Percentiles rank a stretch among this genome's conserved stretches.
Conservation (phyloP, 768 basidiomycete genomes). For the Termitomyces sp. region DNA sequence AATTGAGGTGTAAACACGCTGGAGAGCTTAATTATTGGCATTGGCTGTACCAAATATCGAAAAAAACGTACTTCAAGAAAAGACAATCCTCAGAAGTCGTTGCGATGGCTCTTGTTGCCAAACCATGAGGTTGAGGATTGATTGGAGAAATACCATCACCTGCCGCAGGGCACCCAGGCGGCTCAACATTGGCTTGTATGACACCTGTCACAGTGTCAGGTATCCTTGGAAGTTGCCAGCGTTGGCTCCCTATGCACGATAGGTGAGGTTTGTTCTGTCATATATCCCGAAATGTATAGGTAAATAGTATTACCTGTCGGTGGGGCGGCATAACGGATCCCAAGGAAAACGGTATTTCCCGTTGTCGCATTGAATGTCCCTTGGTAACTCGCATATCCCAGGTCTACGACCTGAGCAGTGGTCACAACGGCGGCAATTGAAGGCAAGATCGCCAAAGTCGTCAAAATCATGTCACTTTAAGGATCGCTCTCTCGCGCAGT, state of each 20-base stretch:
- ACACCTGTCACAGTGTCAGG: slow-evolving; percentile 26
- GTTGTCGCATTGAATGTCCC: slow-evolving; percentile 33
- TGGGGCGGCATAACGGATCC: slow-evolving; percentile 48
- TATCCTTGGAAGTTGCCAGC: slow-evolving; percentile 32
- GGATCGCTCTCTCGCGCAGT: neutral
- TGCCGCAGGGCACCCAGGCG: slow-evolving; percentile 29
- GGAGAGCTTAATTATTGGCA: neutral
- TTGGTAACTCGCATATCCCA: slow-evolving; percentile 45
- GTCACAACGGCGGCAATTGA: neutral
- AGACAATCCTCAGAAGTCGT: slow-evolving; percentile 36
- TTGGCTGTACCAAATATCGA: neutral
- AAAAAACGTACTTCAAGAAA: slow-evolving; percentile 32
- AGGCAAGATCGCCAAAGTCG: neutral
- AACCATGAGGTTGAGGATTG: slow-evolving; percentile 26
- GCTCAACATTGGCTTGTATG: slow-evolving; percentile 29
- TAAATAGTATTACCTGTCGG: slow-evolving; percentile 34
- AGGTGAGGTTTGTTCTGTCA: neutral
- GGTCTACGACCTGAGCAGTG: slow-evolving; percentile 29
- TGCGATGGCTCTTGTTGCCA: slow-evolving; percentile 3
- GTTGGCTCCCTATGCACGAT: slow-evolving; percentile 23
- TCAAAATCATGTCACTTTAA: neutral
- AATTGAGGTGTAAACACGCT: slow-evolving; percentile 36
- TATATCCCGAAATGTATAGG: neutral
- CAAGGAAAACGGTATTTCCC: slow-evolving; percentile 34
- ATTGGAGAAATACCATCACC: slow-evolving; percentile 25